A percentile compares a stretch with the other conserved stretches of the same genome.
Evolutionary conservation across 2,329 filamentous ascomycete species (phyloP).

Genomic region (Tolypocladium pustulatum): DNA sequence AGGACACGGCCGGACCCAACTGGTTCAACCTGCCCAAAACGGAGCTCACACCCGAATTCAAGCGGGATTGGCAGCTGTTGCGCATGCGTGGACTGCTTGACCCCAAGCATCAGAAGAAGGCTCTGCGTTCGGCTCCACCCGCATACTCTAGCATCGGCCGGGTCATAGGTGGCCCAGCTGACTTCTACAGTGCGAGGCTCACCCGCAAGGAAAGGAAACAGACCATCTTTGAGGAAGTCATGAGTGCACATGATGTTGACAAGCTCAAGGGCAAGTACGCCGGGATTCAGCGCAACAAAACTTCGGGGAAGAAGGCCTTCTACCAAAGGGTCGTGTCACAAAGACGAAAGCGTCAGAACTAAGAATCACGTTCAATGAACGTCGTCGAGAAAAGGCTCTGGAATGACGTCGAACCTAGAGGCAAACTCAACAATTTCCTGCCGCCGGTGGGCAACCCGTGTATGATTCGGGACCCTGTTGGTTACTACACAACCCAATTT

Average conservation of each 20-base stretch:
- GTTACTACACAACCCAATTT: background rate
- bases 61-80: constrained; percentile 79
- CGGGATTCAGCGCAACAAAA: constrained; percentile 72
- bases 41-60: constrained; percentile 71
- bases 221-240: constrained; percentile 76
- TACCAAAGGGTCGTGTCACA: constrained; percentile 66
- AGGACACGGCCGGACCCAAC: constrained; percentile 59
- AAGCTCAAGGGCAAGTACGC: constrained; percentile 83
- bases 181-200: constrained; percentile 73
- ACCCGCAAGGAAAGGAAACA: constrained; percentile 80
- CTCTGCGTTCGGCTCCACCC: constrained; percentile 55
- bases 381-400: background rate
- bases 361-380: constrained; percentile 1
- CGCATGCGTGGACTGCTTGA: constrained; percentile 85
- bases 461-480: background rate
- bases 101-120: constrained; percentile 88
- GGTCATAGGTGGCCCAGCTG: constrained; percentile 77
- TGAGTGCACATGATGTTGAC: constrained; percentile 38
- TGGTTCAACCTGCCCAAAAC: constrained; percentile 90
- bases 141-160: constrained; percentile 84
- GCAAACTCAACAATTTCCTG: background rate
- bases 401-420: background rate
- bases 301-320: constrained; percentile 78
- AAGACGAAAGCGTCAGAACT: constrained; percentile 16
- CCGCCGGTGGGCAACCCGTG: background rate